Percentiles rank a stretch among this genome's conserved stretches.
Evolutionary conservation across 805 yeast species (phyloP).

Genomic region (Debaryomyces castellii): DNA sequence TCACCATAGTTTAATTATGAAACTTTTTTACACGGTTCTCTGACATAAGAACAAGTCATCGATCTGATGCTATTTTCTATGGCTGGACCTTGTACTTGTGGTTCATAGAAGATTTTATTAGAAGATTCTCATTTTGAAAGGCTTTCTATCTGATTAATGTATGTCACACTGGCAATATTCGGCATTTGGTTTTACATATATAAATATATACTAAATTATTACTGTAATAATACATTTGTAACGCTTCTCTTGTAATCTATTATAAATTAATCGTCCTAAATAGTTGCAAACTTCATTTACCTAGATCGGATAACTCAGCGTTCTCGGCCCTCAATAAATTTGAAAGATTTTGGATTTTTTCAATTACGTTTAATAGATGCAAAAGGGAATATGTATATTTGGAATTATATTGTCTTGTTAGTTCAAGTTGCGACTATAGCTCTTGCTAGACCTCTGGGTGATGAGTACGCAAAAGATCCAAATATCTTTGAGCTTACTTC

Average conservation of each 20-base stretch:
- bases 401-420: neutral
- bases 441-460: conserved; percentile 10
- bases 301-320: neutral
- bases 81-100: neutral
- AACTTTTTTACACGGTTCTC: neutral
- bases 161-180: neutral
- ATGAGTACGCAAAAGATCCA: conserved; percentile 35
- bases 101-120: neutral
- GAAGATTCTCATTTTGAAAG: neutral
- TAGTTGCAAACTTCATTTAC: neutral
- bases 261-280: neutral
- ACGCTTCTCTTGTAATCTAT: neutral
- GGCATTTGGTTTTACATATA: neutral
- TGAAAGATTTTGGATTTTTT: neutral
- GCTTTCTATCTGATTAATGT: neutral
- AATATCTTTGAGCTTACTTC: conserved; percentile 58
- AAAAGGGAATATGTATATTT: conserved; percentile 1
- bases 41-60: neutral
- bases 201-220: no score
- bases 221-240: neutral
- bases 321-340: neutral
- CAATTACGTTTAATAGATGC: neutral
- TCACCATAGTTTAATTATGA: neutral
- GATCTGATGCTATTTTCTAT: neutral
- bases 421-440: neutral